Base-by-base conservation (phyloP, 495 filamentous ascomycete species). In the Aspergillus sclerotiicarbonarius region DNA sequence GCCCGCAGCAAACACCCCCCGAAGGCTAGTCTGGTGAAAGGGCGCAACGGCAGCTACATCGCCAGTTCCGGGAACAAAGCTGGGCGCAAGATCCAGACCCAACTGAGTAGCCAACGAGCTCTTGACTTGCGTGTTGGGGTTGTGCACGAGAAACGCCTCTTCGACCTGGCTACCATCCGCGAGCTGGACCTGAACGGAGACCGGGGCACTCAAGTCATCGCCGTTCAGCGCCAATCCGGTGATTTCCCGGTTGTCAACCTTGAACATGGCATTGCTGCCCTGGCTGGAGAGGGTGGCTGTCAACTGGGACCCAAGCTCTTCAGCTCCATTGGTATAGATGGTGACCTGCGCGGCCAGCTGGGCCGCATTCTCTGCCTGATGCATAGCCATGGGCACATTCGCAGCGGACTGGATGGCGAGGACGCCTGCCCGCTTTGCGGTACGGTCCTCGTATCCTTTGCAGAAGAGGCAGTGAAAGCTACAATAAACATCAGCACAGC, bases 401-500 rank as follows among this genome's bases (percentile, higher is more conserved):
- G 53, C 15, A 12, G 39, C 37, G 12, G 37, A 8, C 12, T 47
- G 35, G 10, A 47, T 20, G 20, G 53, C 53, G 0, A 55, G 53
- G 18, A 55, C 39, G 8, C 53, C 53, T 3, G 39, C 15, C 9
- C 10, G 19, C 1, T 8, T 10, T 20, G 41, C 53, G 3, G 20
- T 16, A 6, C 30, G 53, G 35, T 55, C 53, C 33, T 55, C 53
- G 21, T 33, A 47, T 16, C 53, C 53, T 25, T 55, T 16, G 53
- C 53, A 55, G 41, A 33, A 55, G n/a, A 55, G 53, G 31, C 53
- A 55, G 43, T 55, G 53, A 30, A 13, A 58, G 39, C 48, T 18
- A 67, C 74, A 60, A 37, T 2, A 3, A 1, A 37, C 8, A 37
- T 25, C 5, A 25, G 25, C 25, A 25, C 25, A 25, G 25, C n/a